phyloP scores from a whole-genome alignment of 805 yeast species.

The Saturnispora ahearnii region DNA sequence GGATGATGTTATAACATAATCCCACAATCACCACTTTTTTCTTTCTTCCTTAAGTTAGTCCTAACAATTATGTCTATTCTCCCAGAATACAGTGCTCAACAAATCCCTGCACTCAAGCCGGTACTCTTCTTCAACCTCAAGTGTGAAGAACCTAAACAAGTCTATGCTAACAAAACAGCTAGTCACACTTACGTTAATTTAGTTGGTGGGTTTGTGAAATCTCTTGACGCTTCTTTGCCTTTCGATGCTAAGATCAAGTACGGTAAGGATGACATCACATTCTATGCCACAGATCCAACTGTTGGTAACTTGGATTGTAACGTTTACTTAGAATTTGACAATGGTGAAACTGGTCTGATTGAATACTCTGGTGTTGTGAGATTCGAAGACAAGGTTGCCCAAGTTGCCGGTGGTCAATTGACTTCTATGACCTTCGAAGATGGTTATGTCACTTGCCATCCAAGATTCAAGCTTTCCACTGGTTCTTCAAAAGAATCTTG shows the following conservation, averaged over 20 bases:
- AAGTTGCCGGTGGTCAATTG: constrained; percentile 29
- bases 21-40: neutral
- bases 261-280: constrained; percentile 44
- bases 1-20: neutral
- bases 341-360: constrained; percentile 32
- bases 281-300: constrained; percentile 22
- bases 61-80: constrained; percentile 9
- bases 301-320: constrained; percentile 38
- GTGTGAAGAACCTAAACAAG: constrained; percentile 26
- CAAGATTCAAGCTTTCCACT: constrained; percentile 35
- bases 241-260: constrained; percentile 29
- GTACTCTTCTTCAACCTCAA: constrained; percentile 31
- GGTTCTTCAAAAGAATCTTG: constrained; percentile 39
- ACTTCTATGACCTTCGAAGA: constrained; percentile 34
- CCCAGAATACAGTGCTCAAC: constrained; percentile 19
- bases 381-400: constrained; percentile 28
- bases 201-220: constrained; percentile 29
- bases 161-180: constrained; percentile 22
- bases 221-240: constrained; percentile 31
- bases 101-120: constrained; percentile 27
- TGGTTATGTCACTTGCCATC: constrained; percentile 41
- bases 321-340: constrained; percentile 30
- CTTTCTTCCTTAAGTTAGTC: neutral
- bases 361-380: constrained; percentile 43
- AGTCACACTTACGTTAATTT: constrained; percentile 26